Conservation (phyloP, 768 basidiomycete species). For the Mrakia blollopis region DNA sequence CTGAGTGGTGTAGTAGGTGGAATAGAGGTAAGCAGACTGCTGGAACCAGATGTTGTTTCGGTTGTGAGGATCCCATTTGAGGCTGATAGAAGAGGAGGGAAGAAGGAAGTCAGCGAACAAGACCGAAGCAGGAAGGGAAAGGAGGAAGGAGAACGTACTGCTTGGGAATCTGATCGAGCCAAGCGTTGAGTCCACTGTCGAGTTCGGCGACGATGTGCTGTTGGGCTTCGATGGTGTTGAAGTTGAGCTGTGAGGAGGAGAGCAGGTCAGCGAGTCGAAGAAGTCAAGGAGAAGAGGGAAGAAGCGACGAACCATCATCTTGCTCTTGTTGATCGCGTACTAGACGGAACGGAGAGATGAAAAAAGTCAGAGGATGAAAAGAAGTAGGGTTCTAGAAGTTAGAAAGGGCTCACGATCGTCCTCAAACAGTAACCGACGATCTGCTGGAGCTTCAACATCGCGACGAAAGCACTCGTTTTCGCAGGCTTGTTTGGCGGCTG, state of each 20-base stretch:
- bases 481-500: conserved; percentile 62
- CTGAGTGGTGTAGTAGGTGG: conserved; percentile 56
- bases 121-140: neutral
- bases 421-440: conserved; percentile 52
- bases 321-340: conserved; percentile 66
- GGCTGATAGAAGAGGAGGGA: conserved; percentile 11
- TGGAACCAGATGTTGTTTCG: conserved; percentile 53
- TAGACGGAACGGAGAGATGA: too few species aligned
- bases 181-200: conserved; percentile 64
- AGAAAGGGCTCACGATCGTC: conserved; percentile 19
- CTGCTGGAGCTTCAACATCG: conserved; percentile 55
- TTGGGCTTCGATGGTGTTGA: conserved; percentile 43
- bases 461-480: conserved; percentile 55
- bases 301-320: conserved; percentile 35
- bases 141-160: conserved; percentile 5
- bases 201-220: conserved; percentile 59
- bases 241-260: conserved; percentile 44
- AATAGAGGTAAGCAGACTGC: conserved; percentile 58
- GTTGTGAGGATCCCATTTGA: conserved; percentile 54
- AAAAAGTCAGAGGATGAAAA: too few species aligned
- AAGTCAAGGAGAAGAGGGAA: neutral
- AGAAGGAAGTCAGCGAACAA: neutral
- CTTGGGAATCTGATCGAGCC: conserved; percentile 47
- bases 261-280: neutral
- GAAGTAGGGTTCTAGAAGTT: too few species aligned